phyloP scores from a whole-genome alignment of 2,329 filamentous ascomycete species.

The Endocalyx cinctus region DNA sequence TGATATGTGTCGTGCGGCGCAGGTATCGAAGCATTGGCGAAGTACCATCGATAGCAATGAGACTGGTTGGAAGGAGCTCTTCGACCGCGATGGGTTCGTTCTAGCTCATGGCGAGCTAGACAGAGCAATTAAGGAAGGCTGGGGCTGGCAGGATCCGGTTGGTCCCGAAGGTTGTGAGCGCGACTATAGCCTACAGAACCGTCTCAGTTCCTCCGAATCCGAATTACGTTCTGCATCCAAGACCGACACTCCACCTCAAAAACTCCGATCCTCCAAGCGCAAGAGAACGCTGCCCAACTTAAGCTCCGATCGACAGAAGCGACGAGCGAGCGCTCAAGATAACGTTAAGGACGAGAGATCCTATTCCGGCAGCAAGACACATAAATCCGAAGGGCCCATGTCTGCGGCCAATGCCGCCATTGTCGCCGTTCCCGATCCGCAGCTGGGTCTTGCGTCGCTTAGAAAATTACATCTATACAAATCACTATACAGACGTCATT shows the following conservation, averaged over 20 bases:
- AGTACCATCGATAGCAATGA: slow-evolving; percentile 89
- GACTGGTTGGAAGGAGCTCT: slow-evolving; percentile 89
- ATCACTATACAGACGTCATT: slow-evolving; percentile 87
- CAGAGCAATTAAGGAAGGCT: slow-evolving; percentile 82
- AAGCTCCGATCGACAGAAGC: slow-evolving; percentile 48
- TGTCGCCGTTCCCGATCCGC: slow-evolving; percentile 73
- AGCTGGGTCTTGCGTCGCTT: slow-evolving; percentile 72
- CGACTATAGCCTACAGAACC: slow-evolving; percentile 63
- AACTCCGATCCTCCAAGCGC: slow-evolving; percentile 49
- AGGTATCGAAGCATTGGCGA: slow-evolving; percentile 93
- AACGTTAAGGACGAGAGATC: slow-evolving; percentile 37
- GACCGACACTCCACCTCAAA: slow-evolving; percentile 36
- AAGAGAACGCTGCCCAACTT: slow-evolving; percentile 48
- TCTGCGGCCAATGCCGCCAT: slow-evolving; percentile 84
- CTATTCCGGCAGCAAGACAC: slow-evolving; percentile 37
- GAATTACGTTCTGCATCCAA: slow-evolving; percentile 43
- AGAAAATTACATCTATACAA: slow-evolving; percentile 91
- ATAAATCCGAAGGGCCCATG: slow-evolving; percentile 74
- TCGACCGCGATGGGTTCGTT: slow-evolving; percentile 77
- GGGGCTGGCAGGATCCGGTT: slow-evolving; percentile 93
- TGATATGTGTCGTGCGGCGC: slow-evolving; percentile 84
- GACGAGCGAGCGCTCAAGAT: slow-evolving; percentile 47
- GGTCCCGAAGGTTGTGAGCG: slow-evolving; percentile 71
- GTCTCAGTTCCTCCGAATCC: slow-evolving; percentile 48
- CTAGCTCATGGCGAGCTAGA: slow-evolving; percentile 79